phyloP scores from a whole-genome alignment of 2,329 filamentous ascomycete genomes.

The Aaosphaeria arxii region DNA sequence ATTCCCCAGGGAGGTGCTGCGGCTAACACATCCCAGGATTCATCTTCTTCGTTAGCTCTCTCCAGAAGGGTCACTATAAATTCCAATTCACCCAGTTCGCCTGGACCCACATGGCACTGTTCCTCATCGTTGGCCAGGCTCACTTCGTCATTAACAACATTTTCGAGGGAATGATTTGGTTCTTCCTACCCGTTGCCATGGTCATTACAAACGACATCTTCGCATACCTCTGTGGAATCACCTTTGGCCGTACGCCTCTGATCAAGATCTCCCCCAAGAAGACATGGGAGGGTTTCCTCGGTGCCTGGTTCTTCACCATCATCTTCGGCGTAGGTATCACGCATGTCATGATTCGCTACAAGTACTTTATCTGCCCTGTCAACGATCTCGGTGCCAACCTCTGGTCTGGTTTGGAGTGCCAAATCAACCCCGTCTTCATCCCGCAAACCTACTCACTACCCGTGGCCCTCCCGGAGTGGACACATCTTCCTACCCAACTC shows the following conservation, averaged over 20 bases:
- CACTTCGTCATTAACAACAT: constrained; percentile 99
- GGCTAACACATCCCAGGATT: constrained; percentile 63
- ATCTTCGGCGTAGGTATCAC: constrained; percentile 80
- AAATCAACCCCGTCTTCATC: constrained; percentile 87
- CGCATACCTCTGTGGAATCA: constrained; percentile 95
- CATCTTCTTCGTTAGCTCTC: constrained; percentile 93
- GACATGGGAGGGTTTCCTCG: constrained; percentile 96
- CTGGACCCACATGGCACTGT: constrained; percentile 99
- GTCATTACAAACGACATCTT: constrained; percentile 99
- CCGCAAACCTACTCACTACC: constrained; percentile 70
- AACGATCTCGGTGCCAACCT: constrained; percentile 94
- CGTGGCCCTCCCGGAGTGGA: constrained; percentile 55
- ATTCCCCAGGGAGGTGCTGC: too few species aligned
- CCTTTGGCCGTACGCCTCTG: constrained; percentile 91
- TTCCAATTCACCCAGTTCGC: constrained; percentile 99
- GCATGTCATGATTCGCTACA: constrained; percentile 81
- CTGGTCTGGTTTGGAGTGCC: constrained; percentile 85
- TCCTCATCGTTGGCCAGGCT: constrained; percentile 94
- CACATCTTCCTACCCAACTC: constrained; percentile 69
- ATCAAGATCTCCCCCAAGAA: constrained; percentile 99
- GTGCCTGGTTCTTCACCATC: constrained; percentile 93
- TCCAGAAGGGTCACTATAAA: constrained; percentile 93
- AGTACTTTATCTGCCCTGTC: constrained; percentile 97
- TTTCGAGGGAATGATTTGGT: constrained; percentile 99
- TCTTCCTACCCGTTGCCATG: constrained; percentile 90